Conservation (phyloP, 2,329 filamentous ascomycete species). For the Aspergillus sp. region DNA sequence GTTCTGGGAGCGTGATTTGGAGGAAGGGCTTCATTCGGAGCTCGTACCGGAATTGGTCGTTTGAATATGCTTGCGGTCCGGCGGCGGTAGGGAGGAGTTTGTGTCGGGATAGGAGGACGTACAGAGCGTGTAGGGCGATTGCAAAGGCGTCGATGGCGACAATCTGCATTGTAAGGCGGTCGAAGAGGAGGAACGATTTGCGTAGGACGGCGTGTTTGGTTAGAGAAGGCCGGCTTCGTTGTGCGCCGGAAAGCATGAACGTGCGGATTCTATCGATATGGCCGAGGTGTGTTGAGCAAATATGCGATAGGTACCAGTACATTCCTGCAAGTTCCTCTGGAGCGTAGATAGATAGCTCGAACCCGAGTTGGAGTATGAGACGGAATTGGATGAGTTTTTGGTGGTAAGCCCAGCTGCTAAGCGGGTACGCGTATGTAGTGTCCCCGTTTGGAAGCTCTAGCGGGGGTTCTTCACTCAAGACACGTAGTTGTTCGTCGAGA, state of each 20-base stretch:
- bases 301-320: constrained; percentile 85
- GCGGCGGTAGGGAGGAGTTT: constrained; percentile 50
- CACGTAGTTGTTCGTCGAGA: constrained; percentile 67
- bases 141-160: constrained; percentile 59
- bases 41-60: constrained; percentile 70
- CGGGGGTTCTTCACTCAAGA: constrained; percentile 61
- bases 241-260: constrained; percentile 52
- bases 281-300: constrained; percentile 66
- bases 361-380: constrained; percentile 84
- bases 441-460: constrained; percentile 55
- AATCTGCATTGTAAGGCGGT: constrained; percentile 63
- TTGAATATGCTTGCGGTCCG: constrained; percentile 60
- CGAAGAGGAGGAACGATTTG: constrained; percentile 52
- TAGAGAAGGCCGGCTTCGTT: constrained; percentile 22
- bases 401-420: constrained; percentile 86
- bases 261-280: constrained; percentile 72
- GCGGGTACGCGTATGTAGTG: constrained; percentile 64
- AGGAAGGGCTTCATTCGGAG: constrained; percentile 84
- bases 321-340: constrained; percentile 80
- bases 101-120: constrained; percentile 64
- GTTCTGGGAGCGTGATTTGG: constrained; percentile 64
- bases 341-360: constrained; percentile 89
- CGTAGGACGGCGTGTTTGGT: constrained; percentile 34
- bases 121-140: constrained; percentile 58
- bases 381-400: constrained; percentile 90